phyloP scores from a whole-genome alignment of 179 eudicot genomes.

The Nepenthes alata region DNA sequence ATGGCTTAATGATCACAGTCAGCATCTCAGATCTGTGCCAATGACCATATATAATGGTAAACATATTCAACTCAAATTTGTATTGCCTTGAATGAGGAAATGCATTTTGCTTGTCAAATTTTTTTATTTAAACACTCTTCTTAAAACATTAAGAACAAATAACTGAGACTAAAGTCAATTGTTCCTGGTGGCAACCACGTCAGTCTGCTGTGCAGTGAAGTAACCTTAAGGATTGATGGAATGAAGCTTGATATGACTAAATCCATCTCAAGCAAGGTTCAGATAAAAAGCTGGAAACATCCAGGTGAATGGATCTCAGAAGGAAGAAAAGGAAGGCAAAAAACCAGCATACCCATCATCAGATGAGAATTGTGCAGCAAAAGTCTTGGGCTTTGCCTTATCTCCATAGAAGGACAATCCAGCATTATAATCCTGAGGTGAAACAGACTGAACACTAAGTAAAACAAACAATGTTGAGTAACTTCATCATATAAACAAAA shows the following conservation, averaged over 20 bases:
- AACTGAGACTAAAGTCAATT: too few species aligned
- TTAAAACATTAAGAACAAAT: too few species aligned
- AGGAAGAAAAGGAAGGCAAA: background rate
- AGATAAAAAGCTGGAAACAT: background rate
- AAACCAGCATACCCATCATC: conserved; percentile 62
- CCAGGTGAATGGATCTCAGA: background rate
- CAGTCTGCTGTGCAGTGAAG: background rate
- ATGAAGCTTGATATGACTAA: background rate
- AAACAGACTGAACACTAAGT: background rate
- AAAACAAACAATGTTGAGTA: background rate
- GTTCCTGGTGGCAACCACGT: too few species aligned
- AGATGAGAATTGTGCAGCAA: conserved; percentile 87
- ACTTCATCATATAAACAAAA: too few species aligned
- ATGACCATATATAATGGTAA: background rate
- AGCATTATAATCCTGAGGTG: conserved; percentile 65
- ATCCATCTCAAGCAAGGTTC: background rate
- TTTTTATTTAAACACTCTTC: too few species aligned
- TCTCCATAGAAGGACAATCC: conserved; percentile 90
- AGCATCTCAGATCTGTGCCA: conserved; percentile 69
- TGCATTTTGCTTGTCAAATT: background rate
- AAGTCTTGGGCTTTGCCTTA: conserved; percentile 82
- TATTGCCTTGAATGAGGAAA: background rate
- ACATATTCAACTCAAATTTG: too few species aligned
- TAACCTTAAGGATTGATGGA: background rate
- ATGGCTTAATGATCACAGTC: conserved; percentile 64